phyloP scores from a whole-genome alignment of 306 rosid species.

The Malus domestica region ASM211411v1 NC_041803.1:1286001-1286500 shows the following conservation, averaged over 20 bases:
- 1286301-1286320: neutral
- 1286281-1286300: neutral
- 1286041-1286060: too few relatives aligned
- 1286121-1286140: too few relatives aligned
- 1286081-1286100: neutral
- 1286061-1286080: neutral
- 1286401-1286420: neutral
- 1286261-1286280: neutral
- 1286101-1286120: neutral
- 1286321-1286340: neutral
- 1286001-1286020: conserved; percentile 9
- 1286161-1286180: too few relatives aligned
- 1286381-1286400: neutral
- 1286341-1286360: neutral
- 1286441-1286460: neutral
- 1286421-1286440: neutral
- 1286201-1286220: neutral
- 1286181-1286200: neutral
- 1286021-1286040: neutral
- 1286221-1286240: neutral
- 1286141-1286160: neutral
- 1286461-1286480: neutral
- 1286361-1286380: neutral
- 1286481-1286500: neutral
- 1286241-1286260: neutral